Percentiles rank a stretch among this genome's conserved stretches.
These are phyloP conservation scores for Fusarium keratoplasticum DNA, from an alignment of 2,329 filamentous ascomycete genomes.

Conservation along the genomic window DNA sequence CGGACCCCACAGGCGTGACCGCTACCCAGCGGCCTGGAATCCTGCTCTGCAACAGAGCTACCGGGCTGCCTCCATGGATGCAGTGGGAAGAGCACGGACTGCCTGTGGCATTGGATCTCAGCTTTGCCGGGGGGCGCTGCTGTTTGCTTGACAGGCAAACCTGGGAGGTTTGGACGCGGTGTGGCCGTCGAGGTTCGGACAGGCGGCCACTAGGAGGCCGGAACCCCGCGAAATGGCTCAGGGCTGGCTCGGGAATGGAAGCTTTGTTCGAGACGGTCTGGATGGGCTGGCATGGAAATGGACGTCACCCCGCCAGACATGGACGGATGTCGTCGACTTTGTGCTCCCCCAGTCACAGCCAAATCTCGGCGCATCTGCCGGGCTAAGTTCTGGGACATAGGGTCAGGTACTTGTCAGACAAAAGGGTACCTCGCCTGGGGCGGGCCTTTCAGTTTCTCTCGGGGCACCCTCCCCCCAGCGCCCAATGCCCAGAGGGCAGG, in stretches of 20 bases:
- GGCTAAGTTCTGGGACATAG: slow-evolving; percentile 6
- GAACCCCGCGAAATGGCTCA: slow-evolving; percentile 35
- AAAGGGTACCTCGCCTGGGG: slow-evolving; percentile 22
- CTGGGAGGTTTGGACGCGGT: slow-evolving; percentile 23
- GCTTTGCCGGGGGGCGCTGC: slow-evolving; percentile 10
- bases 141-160: slow-evolving; percentile 22
- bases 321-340: background rate
- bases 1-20: slow-evolving; percentile 31
- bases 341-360: slow-evolving; percentile 13
- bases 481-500: no score
- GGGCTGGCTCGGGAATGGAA: slow-evolving; percentile 25
- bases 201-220: slow-evolving; percentile 31
- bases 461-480: slow-evolving; percentile 9
- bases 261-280: background rate
- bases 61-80: background rate
- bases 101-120: slow-evolving; percentile 7
- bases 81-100: slow-evolving; percentile 25
- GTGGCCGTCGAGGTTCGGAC: slow-evolving; percentile 13
- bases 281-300: background rate
- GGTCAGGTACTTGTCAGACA: slow-evolving; percentile 33
- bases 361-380: slow-evolving; percentile 22
- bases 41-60: slow-evolving; percentile 7
- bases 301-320: slow-evolving; percentile 25
- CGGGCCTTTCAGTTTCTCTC: background rate
- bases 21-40: slow-evolving; percentile 38